Conservation (phyloP, 108 stramenopile species). For the Cyclotella kingstonii region DNA sequence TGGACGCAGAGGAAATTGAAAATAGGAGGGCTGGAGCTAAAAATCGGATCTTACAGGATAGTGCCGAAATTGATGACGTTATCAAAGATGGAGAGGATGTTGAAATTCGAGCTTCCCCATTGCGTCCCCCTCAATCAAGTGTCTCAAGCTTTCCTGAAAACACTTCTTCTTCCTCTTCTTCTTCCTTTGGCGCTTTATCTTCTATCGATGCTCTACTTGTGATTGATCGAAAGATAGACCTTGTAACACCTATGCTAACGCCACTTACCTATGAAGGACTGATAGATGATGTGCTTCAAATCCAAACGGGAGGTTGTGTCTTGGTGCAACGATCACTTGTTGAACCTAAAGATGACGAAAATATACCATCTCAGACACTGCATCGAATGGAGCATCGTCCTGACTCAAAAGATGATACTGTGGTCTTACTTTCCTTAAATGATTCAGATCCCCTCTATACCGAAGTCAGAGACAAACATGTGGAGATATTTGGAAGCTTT, state of each 20-base stretch:
- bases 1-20: constrained; percentile 10
- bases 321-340: constrained; percentile 44
- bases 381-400: background rate
- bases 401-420: constrained; percentile 13
- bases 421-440: constrained; percentile 58
- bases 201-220: constrained; percentile 79
- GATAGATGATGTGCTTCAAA: constrained; percentile 90
- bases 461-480: constrained; percentile 92
- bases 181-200: too few species aligned
- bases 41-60: background rate
- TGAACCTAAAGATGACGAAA: constrained; percentile 65
- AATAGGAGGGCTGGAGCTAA: constrained; percentile 1
- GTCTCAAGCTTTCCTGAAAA: too few species aligned
- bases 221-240: constrained; percentile 89
- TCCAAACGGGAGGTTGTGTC: constrained; percentile 64
- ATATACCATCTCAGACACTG: constrained; percentile 13
- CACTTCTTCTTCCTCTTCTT: too few species aligned
- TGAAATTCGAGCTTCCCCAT: constrained; percentile 11
- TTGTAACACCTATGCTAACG: constrained; percentile 91
- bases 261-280: constrained; percentile 97
- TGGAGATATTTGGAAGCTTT: constrained; percentile 92
- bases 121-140: too few species aligned
- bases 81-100: constrained; percentile 12
- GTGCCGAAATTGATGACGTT: constrained; percentile 8
- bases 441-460: constrained; percentile 88